phyloP scores from a whole-genome alignment of 352 stramenopile genomes.

The Albugo candida region DNA sequence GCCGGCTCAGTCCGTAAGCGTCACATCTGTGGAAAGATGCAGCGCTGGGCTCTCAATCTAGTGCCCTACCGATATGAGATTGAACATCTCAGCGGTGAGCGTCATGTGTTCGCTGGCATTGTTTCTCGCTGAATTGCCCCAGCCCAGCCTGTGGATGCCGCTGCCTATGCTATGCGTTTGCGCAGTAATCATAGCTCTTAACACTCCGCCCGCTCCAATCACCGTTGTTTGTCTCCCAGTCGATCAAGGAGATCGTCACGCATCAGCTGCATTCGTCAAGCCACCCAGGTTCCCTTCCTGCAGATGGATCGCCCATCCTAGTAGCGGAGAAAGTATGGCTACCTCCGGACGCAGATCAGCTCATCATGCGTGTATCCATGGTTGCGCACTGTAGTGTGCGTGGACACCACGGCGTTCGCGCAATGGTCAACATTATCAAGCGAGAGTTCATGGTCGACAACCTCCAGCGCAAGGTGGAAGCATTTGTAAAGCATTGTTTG shows the following conservation, averaged over 20 bases:
- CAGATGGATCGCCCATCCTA: not conserved
- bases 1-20: constrained; percentile 6
- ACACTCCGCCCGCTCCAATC: not conserved
- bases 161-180: not conserved
- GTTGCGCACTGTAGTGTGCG: constrained; percentile 10
- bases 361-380: constrained; percentile 6
- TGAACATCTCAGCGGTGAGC: constrained; percentile 1
- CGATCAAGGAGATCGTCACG: not conserved
- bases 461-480: constrained; percentile 1
- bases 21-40: constrained; percentile 5
- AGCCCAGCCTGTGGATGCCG: not conserved
- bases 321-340: not conserved
- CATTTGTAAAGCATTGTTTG: constrained; percentile 6
- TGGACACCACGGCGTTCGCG: constrained; percentile 4
- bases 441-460: constrained; percentile 2
- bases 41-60: constrained; percentile 6
- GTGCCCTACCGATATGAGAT: constrained; percentile 1
- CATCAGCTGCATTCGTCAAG: not conserved
- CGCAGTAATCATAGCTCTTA: not conserved
- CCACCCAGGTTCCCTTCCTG: not conserved
- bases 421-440: constrained; percentile 2
- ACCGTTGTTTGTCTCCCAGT: not conserved
- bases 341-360: not conserved
- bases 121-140: not conserved
- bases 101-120: not conserved